phyloP scores from a whole-genome alignment of 75 land plant species.

The Pinus taeda region DNA sequence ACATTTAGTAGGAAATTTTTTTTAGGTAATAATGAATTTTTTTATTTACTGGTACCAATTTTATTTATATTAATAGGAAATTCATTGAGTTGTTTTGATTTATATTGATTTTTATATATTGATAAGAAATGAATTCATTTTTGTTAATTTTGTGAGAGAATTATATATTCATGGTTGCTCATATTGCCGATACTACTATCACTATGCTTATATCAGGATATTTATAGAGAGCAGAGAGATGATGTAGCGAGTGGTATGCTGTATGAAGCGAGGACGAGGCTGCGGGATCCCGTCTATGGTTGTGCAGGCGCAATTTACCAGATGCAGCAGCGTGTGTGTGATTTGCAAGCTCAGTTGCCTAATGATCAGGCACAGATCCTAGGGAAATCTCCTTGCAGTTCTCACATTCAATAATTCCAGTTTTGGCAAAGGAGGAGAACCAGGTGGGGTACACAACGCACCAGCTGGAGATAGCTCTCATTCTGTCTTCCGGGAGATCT shows the following conservation, averaged over 20 bases:
- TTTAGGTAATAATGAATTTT: neutral
- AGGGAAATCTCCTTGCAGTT: neutral
- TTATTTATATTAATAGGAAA: neutral
- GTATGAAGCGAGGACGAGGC: constrained; percentile 30
- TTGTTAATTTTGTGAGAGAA: too few species aligned
- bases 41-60: neutral
- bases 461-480: too few species aligned
- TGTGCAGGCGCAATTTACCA: constrained; percentile 33
- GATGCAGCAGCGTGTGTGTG: constrained; percentile 23
- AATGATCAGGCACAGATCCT: neutral
- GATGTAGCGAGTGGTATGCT: constrained; percentile 4
- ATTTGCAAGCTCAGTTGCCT: constrained; percentile 20
- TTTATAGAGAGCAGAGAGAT: constrained; percentile 22
- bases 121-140: too few species aligned
- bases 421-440: too few species aligned
- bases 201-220: constrained; percentile 1
- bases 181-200: neutral
- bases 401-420: neutral
- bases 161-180: neutral
- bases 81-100: too few species aligned
- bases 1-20: too few species aligned
- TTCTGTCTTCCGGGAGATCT: too few species aligned
- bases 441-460: too few species aligned
- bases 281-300: constrained; percentile 35
- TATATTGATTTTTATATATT: too few species aligned